Evolutionary conservation across 2,329 filamentous ascomycete genomes (phyloP).

Genomic region (Arthrobotrys sinensis): DNA sequence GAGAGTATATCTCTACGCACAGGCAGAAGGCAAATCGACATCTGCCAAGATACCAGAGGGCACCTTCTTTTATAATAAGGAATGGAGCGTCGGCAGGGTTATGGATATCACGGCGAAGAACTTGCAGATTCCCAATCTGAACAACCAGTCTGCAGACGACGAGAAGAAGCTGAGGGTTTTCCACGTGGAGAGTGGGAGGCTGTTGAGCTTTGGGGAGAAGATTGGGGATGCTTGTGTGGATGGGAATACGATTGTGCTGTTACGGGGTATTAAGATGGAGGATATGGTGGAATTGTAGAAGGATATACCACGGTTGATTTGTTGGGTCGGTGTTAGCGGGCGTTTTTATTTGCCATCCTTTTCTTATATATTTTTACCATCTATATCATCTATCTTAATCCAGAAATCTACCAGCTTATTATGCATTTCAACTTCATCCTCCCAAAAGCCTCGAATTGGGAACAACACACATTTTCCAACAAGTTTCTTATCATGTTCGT

Average conservation of each 20-base stretch:
- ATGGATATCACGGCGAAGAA: slow-evolving; percentile 83
- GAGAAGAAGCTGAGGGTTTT: slow-evolving; percentile 88
- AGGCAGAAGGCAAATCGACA: slow-evolving; percentile 89
- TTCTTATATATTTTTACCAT: slow-evolving; percentile 11
- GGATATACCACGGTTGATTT: slow-evolving; percentile 17
- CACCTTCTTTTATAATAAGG: slow-evolving; percentile 83
- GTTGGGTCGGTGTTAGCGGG: slow-evolving; percentile 33
- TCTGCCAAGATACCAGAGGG: slow-evolving; percentile 86
- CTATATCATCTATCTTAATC: slow-evolving; percentile 5
- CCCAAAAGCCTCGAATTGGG: neutral
- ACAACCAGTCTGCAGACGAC: slow-evolving; percentile 82
- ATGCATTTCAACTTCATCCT: neutral
- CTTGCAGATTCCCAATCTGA: slow-evolving; percentile 85
- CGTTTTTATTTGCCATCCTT: slow-evolving; percentile 7
- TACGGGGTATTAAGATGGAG: slow-evolving; percentile 84
- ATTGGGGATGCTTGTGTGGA: slow-evolving; percentile 80
- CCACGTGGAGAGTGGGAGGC: slow-evolving; percentile 88
- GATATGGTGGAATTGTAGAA: slow-evolving; percentile 75
- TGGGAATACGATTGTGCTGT: slow-evolving; percentile 90
- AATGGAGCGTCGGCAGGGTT: slow-evolving; percentile 91
- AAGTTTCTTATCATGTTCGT: neutral
- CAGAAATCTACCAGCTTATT: neutral
- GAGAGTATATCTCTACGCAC: slow-evolving; percentile 89
- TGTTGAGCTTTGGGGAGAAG: slow-evolving; percentile 91
- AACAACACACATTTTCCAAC: slow-evolving; percentile 41